Evolutionary conservation across 352 stramenopile species (phyloP), one percentile per base, ranked within the genome.

Genomic region (Plasmopara muralis): DNA sequence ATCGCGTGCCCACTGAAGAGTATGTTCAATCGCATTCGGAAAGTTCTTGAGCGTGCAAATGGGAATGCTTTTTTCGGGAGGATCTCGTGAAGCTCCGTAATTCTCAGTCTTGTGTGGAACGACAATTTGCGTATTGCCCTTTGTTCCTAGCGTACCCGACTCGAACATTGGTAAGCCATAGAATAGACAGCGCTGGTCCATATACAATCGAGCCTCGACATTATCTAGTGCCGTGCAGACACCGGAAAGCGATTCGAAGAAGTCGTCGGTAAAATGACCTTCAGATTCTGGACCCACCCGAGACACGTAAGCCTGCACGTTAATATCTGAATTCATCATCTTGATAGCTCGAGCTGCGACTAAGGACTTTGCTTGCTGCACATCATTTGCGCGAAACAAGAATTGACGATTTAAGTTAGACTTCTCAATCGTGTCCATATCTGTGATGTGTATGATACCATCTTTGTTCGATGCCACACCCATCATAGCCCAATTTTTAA

Each of bases 31-130:
- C 42, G 97, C 90, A 70, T 99, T 98, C 3, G 97, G 97, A 61
- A 99, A 99, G 75, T 99, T 99, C 77, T 99, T 99, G 16, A 99
- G 76, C 1, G 97, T 99, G 64, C 97, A 99, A 46, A 99, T 96
- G 8, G 97, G 97, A 65, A 99, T 99, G 47, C 85, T 97, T 75
- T 99, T 99, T 73, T 99, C 97, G 6, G 96, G 96, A 55, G 96
- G 96, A 68, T 99, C 97, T 37, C 95, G 89, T 35, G 95, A 98
- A 69, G 90, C 95, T 14, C 96, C 95, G 60, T 99, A 99, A 68
- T 98, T 98, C 54, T 95, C 85, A 20, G 96, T 96, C 49, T 91
- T 88, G 70, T 93, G 78, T 3, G 85, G 85, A 15, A 96, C 82
- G 15, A 95, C 81, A 52, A 96, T 68, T 50, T 97, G 87, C 3